Evolutionary conservation across 2,329 filamentous ascomycete genomes (phyloP).

Genomic region (Leptographium flavum): DNA sequence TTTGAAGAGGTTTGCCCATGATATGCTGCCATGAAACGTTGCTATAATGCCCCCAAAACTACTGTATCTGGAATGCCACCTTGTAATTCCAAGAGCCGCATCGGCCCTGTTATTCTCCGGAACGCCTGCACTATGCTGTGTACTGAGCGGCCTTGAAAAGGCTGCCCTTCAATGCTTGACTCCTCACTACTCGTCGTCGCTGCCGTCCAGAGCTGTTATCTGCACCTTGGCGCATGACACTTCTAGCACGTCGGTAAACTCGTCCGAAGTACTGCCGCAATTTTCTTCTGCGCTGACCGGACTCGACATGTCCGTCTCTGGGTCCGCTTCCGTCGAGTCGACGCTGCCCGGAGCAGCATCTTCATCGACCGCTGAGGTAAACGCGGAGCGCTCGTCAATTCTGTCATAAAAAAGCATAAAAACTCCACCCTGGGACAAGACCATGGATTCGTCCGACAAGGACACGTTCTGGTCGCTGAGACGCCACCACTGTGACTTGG

Average conservation of each 20-base stretch:
- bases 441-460: conserved; percentile 56
- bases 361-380: conserved; percentile 10
- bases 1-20: too few species aligned
- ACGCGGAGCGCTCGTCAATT: conserved; percentile 38
- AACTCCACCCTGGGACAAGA: conserved; percentile 64
- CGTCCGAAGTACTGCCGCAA: too few species aligned
- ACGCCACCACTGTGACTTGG: conserved; percentile 62
- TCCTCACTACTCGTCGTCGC: not conserved
- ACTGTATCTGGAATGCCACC: not conserved
- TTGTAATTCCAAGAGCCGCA: not conserved
- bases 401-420: conserved; percentile 98
- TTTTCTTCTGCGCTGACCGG: too few species aligned
- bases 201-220: too few species aligned
- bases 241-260: too few species aligned
- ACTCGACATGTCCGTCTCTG: not conserved
- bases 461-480: conserved; percentile 81
- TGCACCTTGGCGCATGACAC: too few species aligned
- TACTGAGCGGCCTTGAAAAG: too few species aligned
- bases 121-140: not conserved
- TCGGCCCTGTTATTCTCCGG: not conserved
- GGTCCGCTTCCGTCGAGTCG: too few species aligned
- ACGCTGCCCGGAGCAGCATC: not conserved
- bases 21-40: not conserved
- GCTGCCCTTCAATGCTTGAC: not conserved
- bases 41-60: not conserved